These are phyloP conservation scores for Epichloe festucae DNA, from an alignment of 2,329 filamentous ascomycete genomes.

Conservation along the genomic window DNA sequence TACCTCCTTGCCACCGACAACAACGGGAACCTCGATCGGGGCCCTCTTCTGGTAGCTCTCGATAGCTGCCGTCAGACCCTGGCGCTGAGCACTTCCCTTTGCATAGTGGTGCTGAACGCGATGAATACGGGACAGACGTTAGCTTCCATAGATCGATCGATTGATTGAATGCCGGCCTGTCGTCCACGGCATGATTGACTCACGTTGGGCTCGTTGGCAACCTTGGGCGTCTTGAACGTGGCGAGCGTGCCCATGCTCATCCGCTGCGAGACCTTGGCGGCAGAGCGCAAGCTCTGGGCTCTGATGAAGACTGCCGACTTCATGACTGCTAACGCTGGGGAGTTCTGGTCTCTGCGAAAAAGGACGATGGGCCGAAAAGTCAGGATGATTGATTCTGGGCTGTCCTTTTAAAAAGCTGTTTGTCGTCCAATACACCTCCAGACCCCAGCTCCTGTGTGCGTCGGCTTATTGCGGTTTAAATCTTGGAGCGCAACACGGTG, in stretches of 20 bases:
- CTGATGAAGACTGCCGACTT: conserved; percentile 22
- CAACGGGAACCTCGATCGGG: conserved; percentile 67
- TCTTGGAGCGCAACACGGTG: neutral
- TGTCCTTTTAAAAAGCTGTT: neutral
- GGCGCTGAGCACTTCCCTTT: conserved; percentile 69
- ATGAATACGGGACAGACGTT: neutral
- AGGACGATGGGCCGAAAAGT: neutral
- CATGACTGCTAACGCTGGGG: conserved; percentile 12
- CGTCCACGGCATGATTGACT: conserved; percentile 21
- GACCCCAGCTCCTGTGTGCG: neutral
- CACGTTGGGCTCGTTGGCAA: conserved; percentile 94
- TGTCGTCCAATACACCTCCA: neutral
- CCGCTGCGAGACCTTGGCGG: conserved; percentile 16
- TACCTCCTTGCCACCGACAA: conserved; percentile 74
- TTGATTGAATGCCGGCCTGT: neutral
- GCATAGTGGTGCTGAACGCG: conserved; percentile 65
- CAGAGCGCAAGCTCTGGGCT: conserved; percentile 19
- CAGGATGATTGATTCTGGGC: neutral
- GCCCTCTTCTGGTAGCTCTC: conserved; percentile 54
- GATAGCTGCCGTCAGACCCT: conserved; percentile 62
- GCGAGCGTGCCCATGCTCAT: conserved; percentile 49
- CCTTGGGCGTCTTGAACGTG: conserved; percentile 73
- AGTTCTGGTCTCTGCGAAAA: neutral
- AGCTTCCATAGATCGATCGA: neutral
- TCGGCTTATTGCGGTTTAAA: conserved; percentile 20